Conservation (phyloP, 495 filamentous ascomycete species). For the Aspergillus coremiiformis region DNA sequence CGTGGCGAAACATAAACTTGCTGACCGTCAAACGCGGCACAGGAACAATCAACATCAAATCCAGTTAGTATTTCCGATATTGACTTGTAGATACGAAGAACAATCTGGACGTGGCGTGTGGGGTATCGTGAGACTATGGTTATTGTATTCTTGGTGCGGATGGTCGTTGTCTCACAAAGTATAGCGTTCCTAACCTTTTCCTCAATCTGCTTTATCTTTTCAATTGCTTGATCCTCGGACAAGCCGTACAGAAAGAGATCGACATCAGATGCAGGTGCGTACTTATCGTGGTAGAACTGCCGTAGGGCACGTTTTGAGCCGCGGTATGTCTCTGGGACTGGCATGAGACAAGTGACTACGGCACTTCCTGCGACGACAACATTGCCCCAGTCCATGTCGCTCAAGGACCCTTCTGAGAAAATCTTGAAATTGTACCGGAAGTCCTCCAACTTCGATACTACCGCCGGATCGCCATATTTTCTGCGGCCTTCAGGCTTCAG, state of each 20-base stretch:
- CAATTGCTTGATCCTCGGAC: slow-evolving; percentile 59
- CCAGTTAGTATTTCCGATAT: slow-evolving; percentile 75
- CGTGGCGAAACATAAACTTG: slow-evolving; percentile 69
- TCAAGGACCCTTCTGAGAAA: slow-evolving; percentile 61
- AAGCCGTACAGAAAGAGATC: slow-evolving; percentile 79
- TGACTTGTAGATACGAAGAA: slow-evolving; percentile 74
- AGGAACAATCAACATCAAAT: slow-evolving; percentile 79
- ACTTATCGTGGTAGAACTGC: slow-evolving; percentile 69
- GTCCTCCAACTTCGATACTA: slow-evolving; percentile 55
- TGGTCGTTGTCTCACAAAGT: slow-evolving; percentile 64
- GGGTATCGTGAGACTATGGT: slow-evolving; percentile 80
- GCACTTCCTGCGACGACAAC: slow-evolving; percentile 70
- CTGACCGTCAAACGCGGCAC: slow-evolving; percentile 68
- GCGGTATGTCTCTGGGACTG: slow-evolving; percentile 57
- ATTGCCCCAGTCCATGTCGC: slow-evolving; percentile 69
- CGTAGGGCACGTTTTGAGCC: slow-evolving; percentile 55
- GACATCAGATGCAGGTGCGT: slow-evolving; percentile 76
- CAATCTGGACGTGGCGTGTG: slow-evolving; percentile 73
- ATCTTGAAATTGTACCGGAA: slow-evolving; percentile 70
- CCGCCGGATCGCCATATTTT: slow-evolving; percentile 51
- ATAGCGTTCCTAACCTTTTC: slow-evolving; percentile 59
- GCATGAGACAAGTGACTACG: slow-evolving; percentile 65
- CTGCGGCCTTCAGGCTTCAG: slow-evolving; percentile 53
- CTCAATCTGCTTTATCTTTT: slow-evolving; percentile 79
- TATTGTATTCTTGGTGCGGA: slow-evolving; percentile 75